A percentile compares a stretch with the other conserved stretches of the same genome.
Conservation (phyloP, 2,329 filamentous ascomycete species). For the Cadophora gregata region DNA sequence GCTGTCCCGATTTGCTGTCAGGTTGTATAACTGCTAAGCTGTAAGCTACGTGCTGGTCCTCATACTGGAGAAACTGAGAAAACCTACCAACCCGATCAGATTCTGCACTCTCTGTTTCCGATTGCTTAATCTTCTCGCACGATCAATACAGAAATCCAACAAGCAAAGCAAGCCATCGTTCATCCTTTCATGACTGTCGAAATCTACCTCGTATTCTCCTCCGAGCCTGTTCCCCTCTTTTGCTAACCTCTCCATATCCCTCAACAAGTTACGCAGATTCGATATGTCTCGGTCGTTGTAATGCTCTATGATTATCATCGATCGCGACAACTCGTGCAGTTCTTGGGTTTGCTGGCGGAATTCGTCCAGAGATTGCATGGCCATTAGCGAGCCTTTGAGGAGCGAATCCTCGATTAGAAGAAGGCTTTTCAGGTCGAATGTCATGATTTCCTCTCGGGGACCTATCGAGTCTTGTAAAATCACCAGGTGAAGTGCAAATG, state of each 20-base stretch:
- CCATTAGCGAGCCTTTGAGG: background rate
- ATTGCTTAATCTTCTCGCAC: background rate
- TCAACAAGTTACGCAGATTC: background rate
- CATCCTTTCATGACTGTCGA: background rate
- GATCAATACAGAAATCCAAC: background rate
- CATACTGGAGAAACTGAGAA: background rate
- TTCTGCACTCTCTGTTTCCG: background rate
- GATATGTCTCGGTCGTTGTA: background rate
- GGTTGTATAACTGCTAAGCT: background rate
- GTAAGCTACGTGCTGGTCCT: background rate
- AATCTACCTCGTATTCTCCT: background rate
- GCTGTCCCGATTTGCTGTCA: background rate
- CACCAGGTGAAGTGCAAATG: background rate
- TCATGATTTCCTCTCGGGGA: background rate
- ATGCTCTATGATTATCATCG: background rate
- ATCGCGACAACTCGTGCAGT: background rate
- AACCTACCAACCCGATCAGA: background rate
- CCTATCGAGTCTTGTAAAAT: background rate
- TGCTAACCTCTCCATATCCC: background rate
- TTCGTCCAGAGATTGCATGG: background rate
- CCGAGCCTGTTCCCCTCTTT: background rate
- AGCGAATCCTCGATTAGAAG: background rate
- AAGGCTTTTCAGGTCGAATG: background rate
- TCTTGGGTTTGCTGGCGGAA: background rate
- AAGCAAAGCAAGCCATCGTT: background rate